Evolutionary conservation across 345 rosid genomes (phyloP).

Genomic region (Salix purpurea): DNA sequence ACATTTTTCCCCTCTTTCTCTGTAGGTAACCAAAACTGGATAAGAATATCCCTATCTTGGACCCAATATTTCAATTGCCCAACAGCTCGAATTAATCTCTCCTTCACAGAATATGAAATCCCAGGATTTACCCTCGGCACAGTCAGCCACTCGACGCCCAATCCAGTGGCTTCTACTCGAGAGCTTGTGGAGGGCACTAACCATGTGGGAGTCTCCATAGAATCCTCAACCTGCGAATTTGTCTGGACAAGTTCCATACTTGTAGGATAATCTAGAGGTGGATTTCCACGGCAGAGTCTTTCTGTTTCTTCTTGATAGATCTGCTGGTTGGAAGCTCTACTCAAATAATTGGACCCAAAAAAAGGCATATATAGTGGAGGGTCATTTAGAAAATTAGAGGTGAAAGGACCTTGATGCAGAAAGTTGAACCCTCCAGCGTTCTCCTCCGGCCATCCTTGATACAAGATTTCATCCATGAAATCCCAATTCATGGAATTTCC

Average conservation of each 20-base stretch:
- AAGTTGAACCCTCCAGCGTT: neutral
- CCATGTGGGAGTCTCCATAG: neutral
- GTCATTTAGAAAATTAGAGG: slow-evolving; percentile 20
- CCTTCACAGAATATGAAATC: slow-evolving; percentile 42
- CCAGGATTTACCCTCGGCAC: neutral
- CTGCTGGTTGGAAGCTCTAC: slow-evolving; percentile 21
- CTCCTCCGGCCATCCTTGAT: slow-evolving; percentile 37
- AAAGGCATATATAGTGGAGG: slow-evolving; percentile 24
- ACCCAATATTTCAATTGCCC: slow-evolving; percentile 41
- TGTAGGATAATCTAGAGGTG: neutral
- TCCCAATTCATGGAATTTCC: slow-evolving; percentile 68
- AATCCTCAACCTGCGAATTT: neutral
- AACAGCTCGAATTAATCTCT: slow-evolving; percentile 50
- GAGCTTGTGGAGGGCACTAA: slow-evolving; percentile 23
- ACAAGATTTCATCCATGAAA: slow-evolving; percentile 70
- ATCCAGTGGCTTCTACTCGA: slow-evolving; percentile 43
- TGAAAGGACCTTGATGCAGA: slow-evolving; percentile 2
- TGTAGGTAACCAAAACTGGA: slow-evolving; percentile 78
- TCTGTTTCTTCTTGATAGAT: neutral
- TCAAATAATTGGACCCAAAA: slow-evolving; percentile 19
- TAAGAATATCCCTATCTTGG: slow-evolving; percentile 47
- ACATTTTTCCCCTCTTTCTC: slow-evolving; percentile 49
- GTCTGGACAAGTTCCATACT: neutral
- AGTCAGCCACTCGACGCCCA: slow-evolving; percentile 50
- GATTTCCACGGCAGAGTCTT: neutral